A percentile compares a stretch with the other conserved stretches of the same genome.
These are phyloP conservation scores for Kluyveromyces aestuarii DNA, from an alignment of 805 yeast species.

Conservation along the genomic window DNA sequence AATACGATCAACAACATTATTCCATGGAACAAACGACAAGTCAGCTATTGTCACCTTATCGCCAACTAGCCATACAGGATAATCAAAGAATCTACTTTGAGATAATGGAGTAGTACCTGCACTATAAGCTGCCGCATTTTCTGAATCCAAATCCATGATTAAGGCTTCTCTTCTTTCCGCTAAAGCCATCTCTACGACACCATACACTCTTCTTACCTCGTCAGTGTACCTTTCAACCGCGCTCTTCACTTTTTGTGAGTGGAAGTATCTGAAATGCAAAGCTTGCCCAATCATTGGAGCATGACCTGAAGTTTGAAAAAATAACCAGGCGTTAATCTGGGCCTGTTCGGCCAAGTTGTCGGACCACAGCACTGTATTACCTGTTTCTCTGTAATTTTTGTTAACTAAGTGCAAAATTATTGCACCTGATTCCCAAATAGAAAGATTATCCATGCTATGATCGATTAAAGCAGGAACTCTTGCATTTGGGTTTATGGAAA, in stretches of 20 bases:
- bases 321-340: slow-evolving; percentile 80
- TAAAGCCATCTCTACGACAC: slow-evolving; percentile 89
- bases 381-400: slow-evolving; percentile 49
- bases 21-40: slow-evolving; percentile 92
- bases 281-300: slow-evolving; percentile 99
- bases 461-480: slow-evolving; percentile 92
- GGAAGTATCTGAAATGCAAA: slow-evolving; percentile 85
- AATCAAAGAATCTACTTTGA: slow-evolving; percentile 78
- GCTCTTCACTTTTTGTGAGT: slow-evolving; percentile 72
- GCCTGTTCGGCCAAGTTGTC: slow-evolving; percentile 70
- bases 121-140: slow-evolving; percentile 78
- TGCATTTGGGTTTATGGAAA: slow-evolving; percentile 91
- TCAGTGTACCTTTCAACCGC: slow-evolving; percentile 88
- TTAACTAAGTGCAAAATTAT: slow-evolving; percentile 76
- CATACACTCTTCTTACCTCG: slow-evolving; percentile 87
- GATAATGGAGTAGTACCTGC: slow-evolving; percentile 83
- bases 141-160: slow-evolving; percentile 80
- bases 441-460: slow-evolving; percentile 68
- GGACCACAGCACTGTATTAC: slow-evolving; percentile 68
- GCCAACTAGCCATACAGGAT: slow-evolving; percentile 93
- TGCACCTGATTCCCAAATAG: slow-evolving; percentile 95
- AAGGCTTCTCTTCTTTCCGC: slow-evolving; percentile 88
- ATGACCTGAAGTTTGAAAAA: slow-evolving; percentile 93
- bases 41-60: slow-evolving; percentile 81
- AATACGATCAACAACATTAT: slow-evolving; percentile 85